phyloP scores from a whole-genome alignment of 2,329 filamentous ascomycete species.

The Claviceps sorghi region DNA sequence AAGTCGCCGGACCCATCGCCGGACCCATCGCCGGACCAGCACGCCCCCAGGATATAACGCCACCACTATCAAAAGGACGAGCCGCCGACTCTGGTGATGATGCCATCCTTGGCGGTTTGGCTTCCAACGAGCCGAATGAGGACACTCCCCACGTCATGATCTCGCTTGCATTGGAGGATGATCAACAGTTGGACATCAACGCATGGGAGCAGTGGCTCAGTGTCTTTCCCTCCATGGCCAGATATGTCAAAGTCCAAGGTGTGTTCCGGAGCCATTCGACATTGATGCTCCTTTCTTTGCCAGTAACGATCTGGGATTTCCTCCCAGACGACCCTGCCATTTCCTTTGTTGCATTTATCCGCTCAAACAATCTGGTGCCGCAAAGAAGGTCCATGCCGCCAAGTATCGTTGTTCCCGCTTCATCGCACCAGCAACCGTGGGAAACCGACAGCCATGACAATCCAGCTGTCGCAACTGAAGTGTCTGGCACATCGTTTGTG shows the following conservation, averaged over 20 bases:
- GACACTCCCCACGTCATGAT: conserved; percentile 47
- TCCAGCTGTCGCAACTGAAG: conserved; percentile 14
- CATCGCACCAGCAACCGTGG: conserved; percentile 8
- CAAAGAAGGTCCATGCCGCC: conserved; percentile 13
- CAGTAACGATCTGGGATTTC: conserved; percentile 45
- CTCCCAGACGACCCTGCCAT: conserved; percentile 42
- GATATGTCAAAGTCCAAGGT: conserved; percentile 45
- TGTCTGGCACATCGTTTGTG: conserved; percentile 21
- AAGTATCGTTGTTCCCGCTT: neutral
- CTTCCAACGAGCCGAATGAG: conserved; percentile 33
- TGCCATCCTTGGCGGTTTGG: conserved; percentile 12
- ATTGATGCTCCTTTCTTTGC: conserved; percentile 41
- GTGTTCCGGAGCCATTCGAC: conserved; percentile 49
- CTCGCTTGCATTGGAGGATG: conserved; percentile 42
- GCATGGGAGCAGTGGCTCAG: conserved; percentile 45
- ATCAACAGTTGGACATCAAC: conserved; percentile 41
- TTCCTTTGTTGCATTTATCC: conserved; percentile 43
- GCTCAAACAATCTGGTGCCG: conserved; percentile 38
- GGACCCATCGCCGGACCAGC: neutral
- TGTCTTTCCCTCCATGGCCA: conserved; percentile 41
- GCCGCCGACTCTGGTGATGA: conserved; percentile 12
- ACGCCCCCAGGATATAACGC: conserved; percentile 6
- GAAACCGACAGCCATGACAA: conserved; percentile 10
- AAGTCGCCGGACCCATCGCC: conserved; percentile 12
- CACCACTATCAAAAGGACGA: conserved; percentile 12